A percentile compares a stretch with the other conserved stretches of the same genome.
Evolutionary conservation across 129 eudicot species (phyloP).

Genomic region (Helianthus tuberosus): DNA sequence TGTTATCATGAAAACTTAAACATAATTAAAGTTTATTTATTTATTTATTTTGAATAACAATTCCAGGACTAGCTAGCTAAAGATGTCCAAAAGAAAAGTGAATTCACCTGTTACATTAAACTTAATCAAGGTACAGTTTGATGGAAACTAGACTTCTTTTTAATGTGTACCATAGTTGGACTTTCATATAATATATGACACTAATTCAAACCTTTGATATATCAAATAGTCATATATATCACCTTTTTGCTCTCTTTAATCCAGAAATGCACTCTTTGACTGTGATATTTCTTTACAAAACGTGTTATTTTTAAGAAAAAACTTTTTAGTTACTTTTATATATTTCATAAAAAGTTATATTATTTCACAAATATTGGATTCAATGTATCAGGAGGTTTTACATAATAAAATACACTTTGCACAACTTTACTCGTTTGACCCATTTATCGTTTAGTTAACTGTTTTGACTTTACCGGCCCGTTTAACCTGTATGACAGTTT

Average conservation of each 20-base stretch:
- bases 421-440: not conserved
- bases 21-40: slow-evolving; percentile 6
- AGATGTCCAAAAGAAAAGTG: slow-evolving; percentile 43
- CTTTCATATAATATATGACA: not conserved
- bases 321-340: not conserved
- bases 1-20: not conserved
- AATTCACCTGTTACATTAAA: slow-evolving; percentile 34
- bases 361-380: no score
- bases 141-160: slow-evolving; percentile 21
- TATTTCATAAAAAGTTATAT: not conserved
- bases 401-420: not conserved
- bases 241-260: not conserved
- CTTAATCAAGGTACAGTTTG: slow-evolving; percentile 33
- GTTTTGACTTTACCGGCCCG: not conserved
- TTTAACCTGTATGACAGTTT: not conserved
- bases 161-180: slow-evolving; percentile 27
- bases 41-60: slow-evolving; percentile 33
- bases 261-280: not conserved
- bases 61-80: slow-evolving; percentile 35
- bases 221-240: not conserved
- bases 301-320: not conserved
- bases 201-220: no score
- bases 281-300: not conserved
- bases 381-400: not conserved
- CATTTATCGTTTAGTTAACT: not conserved